Evolutionary conservation across 352 stramenopile species (phyloP), one percentile per base, ranked within the genome.

Genomic region (Globisporangium apiculatum): DNA sequence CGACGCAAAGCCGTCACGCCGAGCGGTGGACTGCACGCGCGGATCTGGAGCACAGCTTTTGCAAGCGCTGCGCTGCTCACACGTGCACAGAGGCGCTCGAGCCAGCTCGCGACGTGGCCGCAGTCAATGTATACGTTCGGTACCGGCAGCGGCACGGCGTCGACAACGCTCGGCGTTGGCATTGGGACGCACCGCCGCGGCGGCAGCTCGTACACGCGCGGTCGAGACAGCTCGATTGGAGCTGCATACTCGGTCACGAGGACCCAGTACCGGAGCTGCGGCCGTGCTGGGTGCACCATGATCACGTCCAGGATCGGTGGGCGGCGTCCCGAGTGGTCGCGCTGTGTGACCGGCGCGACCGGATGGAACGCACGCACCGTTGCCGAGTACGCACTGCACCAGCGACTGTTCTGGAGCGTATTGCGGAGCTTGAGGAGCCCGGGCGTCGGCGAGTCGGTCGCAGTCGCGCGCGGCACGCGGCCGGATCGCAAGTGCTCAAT

Each of bases 161-260:
- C 75, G 8, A 89, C 61, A 58, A 89, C 92, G 49, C 62, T 81
- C 3, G 84, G 80, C 11, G 79, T 73, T 8, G 86, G 83, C 86
- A 96, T 94, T 2, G 87, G 86, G 38, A 97, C 87, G n/a, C 80
- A 96, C 2, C 79, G 85, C 15, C 73, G 71, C 46, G 87, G 73
- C 3, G 86, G 75, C 0, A 97, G 46, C 53, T 95, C 76, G 60
- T 97, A 98, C 15, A 75, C 67, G 3, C 80, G 75, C n/a, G 87
- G 86, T 38, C 79, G 69, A 67, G 92, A 97, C 5, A 98, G 62
- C 12, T 73, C 69, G 4, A 82, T 55, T 0, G 90, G 89, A 14
- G 71, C 84, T 2, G 74, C 72, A 47, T 61, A 86, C 31, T 87
- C 79, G 4, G 81, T 91, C 42, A 78, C 73, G 5, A 94, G 68